Percentiles rank a stretch among this genome's conserved stretches.
These are phyloP conservation scores for Monosporascus sp. DNA, from an alignment of 2,329 filamentous ascomycete species.

Conservation along the genomic window DNA sequence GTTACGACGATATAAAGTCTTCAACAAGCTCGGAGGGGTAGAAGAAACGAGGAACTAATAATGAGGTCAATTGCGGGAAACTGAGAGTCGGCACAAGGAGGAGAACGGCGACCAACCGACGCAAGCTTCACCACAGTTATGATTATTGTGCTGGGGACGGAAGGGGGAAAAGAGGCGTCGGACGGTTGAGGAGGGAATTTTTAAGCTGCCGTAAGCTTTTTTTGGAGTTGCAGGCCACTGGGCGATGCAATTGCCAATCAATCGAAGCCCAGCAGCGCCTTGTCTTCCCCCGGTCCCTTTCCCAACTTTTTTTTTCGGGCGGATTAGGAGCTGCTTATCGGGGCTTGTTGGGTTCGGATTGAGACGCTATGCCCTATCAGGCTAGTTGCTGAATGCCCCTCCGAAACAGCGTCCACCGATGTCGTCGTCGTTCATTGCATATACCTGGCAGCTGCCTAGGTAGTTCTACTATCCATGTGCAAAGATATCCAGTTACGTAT, in stretches of 20 bases:
- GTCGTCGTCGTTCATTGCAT: too few species aligned
- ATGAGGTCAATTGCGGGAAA: conserved; percentile 1
- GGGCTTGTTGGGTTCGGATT: background rate
- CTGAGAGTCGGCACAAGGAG: background rate
- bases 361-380: background rate
- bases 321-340: background rate
- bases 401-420: too few species aligned
- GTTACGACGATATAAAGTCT: background rate
- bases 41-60: background rate
- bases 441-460: too few species aligned
- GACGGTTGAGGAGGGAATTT: conserved; percentile 18
- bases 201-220: conserved; percentile 20
- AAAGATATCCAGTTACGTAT: too few species aligned
- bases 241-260: too few species aligned
- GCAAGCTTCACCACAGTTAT: background rate
- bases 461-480: too few species aligned
- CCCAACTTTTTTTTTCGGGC: conserved; percentile 1
- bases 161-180: conserved; percentile 4
- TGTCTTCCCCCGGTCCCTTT: background rate
- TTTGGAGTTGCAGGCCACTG: conserved; percentile 6
- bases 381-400: background rate
- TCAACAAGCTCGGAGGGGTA: conserved; percentile 1
- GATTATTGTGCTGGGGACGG: conserved; percentile 1
- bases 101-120: background rate
- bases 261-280: background rate